phyloP scores from a whole-genome alignment of 352 stramenopile species.

The Globisporangium barbulae region DNA sequence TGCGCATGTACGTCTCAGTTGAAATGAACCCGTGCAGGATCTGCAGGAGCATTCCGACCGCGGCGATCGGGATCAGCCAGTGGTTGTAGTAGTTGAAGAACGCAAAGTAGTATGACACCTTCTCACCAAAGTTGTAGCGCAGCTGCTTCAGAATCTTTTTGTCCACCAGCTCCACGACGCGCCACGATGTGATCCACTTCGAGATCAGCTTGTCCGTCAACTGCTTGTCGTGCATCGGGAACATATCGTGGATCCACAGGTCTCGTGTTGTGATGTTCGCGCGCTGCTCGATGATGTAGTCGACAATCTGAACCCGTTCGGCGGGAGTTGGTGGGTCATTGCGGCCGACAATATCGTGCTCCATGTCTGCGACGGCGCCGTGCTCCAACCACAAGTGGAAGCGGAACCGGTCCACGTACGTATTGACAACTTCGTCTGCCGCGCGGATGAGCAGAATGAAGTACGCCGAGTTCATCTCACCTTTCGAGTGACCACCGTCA shows the following conservation, averaged over 20 bases:
- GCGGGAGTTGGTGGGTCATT: slow-evolving; percentile 63
- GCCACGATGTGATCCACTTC: slow-evolving; percentile 64
- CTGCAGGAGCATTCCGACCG: slow-evolving; percentile 57
- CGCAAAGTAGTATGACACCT: slow-evolving; percentile 86
- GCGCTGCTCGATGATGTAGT: slow-evolving; percentile 80
- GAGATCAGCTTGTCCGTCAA: slow-evolving; percentile 65
- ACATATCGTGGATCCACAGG: slow-evolving; percentile 78
- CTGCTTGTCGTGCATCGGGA: slow-evolving; percentile 77
- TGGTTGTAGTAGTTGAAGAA: slow-evolving; percentile 86
- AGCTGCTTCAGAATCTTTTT: slow-evolving; percentile 64
- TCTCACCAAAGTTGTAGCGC: slow-evolving; percentile 82
- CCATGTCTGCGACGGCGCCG: slow-evolving; percentile 73
- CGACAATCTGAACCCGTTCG: slow-evolving; percentile 82
- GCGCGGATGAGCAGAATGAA: slow-evolving; percentile 74
- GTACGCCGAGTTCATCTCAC: slow-evolving; percentile 79
- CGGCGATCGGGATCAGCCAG: slow-evolving; percentile 68
- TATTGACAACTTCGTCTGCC: slow-evolving; percentile 53
- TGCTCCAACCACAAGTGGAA: slow-evolving; percentile 79
- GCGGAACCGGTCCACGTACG: slow-evolving; percentile 61
- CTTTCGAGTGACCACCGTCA: slow-evolving; percentile 73
- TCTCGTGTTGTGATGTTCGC: slow-evolving; percentile 54
- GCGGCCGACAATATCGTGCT: slow-evolving; percentile 60
- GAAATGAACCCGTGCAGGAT: slow-evolving; percentile 47
- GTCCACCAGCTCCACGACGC: slow-evolving; percentile 46
- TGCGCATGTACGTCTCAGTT: slow-evolving; percentile 71